phyloP scores from a whole-genome alignment of 2,329 filamentous ascomycete species.

The Apiospora marii region DNA sequence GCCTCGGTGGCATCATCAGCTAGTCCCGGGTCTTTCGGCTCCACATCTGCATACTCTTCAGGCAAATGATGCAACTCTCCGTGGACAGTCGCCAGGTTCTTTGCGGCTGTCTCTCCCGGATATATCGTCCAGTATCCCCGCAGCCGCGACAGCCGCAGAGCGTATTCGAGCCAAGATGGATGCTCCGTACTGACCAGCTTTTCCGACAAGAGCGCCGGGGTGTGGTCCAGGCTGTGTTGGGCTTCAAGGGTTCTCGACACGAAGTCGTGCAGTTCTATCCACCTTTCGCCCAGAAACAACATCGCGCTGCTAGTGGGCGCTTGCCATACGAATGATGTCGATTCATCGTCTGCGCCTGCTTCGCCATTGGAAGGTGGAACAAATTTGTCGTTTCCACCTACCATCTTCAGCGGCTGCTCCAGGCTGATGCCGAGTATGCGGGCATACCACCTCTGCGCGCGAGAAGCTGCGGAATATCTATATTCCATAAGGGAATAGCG shows the following conservation, averaged over 20 bases:
- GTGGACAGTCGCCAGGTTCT: conserved; percentile 75
- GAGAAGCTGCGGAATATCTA: conserved; percentile 67
- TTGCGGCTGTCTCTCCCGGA: conserved; percentile 65
- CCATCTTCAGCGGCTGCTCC: conserved; percentile 70
- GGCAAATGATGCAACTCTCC: conserved; percentile 76
- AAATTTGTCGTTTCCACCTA: conserved; percentile 69
- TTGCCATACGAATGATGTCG: conserved; percentile 81
- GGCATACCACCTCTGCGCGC: conserved; percentile 53
- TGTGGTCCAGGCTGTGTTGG: conserved; percentile 45
- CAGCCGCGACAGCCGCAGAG: conserved; percentile 77
- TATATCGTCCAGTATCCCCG: conserved; percentile 84
- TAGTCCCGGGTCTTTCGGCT: conserved; percentile 33
- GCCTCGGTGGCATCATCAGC: conserved; percentile 38
- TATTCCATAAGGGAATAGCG: conserved; percentile 82
- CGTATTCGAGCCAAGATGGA: conserved; percentile 60
- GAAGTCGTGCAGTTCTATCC: conserved; percentile 85
- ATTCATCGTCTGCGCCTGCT: conserved; percentile 34
- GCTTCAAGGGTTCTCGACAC: conserved; percentile 68
- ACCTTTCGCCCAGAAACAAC: conserved; percentile 84
- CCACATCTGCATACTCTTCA: conserved; percentile 65
- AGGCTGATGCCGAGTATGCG: conserved; percentile 82
- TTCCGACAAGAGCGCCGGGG: conserved; percentile 51
- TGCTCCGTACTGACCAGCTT: conserved; percentile 53
- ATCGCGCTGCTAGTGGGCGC: conserved; percentile 83
- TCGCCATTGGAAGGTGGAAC: conserved; percentile 45